These are phyloP conservation scores for Scutellaria galericulata DNA, from an alignment of 257 asterid species.

Conservation along the genomic window DNA sequence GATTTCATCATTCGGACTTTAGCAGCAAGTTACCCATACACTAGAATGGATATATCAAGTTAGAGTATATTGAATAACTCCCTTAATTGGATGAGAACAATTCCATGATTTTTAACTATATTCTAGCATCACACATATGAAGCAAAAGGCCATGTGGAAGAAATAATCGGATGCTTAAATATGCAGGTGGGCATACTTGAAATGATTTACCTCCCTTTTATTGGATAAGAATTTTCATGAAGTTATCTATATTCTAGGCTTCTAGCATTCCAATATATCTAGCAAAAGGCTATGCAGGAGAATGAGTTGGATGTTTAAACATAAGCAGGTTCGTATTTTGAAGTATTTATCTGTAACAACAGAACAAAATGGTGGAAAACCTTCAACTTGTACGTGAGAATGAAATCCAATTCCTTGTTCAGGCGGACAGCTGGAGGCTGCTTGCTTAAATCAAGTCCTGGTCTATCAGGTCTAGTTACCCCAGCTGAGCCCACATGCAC, in stretches of 20 bases:
- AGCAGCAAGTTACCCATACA: neutral
- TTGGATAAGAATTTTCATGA: neutral
- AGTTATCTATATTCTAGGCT: neutral
- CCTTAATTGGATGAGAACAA: neutral
- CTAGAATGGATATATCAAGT: neutral
- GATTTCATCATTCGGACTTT: neutral
- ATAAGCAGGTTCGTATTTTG: neutral
- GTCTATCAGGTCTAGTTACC: constrained; percentile 96
- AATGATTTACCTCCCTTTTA: neutral
- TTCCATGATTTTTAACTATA: neutral
- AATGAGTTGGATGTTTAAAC: no score
- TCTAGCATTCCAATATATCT: neutral
- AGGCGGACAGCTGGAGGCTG: constrained; percentile 98
- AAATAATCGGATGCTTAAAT: neutral
- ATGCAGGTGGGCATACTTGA: neutral
- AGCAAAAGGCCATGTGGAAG: neutral
- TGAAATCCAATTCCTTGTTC: constrained; percentile 87
- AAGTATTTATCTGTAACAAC: constrained; percentile 15
- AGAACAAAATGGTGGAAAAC: constrained; percentile 38
- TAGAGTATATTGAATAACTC: neutral
- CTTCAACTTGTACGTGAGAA: constrained; percentile 96
- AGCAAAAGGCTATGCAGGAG: neutral
- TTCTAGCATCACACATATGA: neutral
- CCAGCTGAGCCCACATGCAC: constrained; percentile 98
- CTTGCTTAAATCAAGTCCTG: constrained; percentile 93